Evolutionary conservation across 805 yeast species (phyloP), one percentile per base, ranked within the genome.

Genomic region (Yamadazyma olivae): DNA sequence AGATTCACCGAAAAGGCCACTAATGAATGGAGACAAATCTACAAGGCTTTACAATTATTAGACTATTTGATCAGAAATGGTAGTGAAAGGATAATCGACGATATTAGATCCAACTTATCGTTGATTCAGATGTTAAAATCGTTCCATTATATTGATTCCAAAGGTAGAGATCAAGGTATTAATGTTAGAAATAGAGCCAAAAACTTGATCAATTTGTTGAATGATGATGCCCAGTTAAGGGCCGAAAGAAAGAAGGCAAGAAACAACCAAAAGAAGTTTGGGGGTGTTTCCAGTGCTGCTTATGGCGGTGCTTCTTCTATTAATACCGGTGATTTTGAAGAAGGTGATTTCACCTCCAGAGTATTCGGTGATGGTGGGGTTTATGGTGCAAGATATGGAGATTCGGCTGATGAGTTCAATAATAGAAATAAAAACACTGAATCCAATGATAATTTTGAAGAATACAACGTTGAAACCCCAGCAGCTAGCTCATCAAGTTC

Each of bases 1-100:
- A 75, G 99, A 45, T 93, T 93, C 66, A 91, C 98, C 5, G 99
- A 93, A 59, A 93, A 93, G 64, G 75, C 93, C 5, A 95, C 97
- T 33, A 83, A 79, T 57, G 98, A 93, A 64, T 93, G 99, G 99
- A 79, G 99, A 57, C 99, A 93, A 60, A 91, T 93, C 46, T 93
- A 93, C 68, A 93, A 93, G 65, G 81, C 96, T 3, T 71, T 93
- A 51, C 97, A 90, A 57, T 73, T 93, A 59, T 74, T 91, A 59
- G 99, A 93, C 53, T 93, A 87, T 57, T 71, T 93, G 49, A 75
- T 93, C 45, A 87, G 87, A 59, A 86, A 91, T 54, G 99, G 99
- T 1, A 78, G 93, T 19, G 99, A 93, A 62, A 74, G 97, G 41
- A 88, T 93, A 47, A 93, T 93, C 41, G 99, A 93, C 62, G 97